Evolutionary conservation across 2,329 filamentous ascomycete species (phyloP).

Genomic region (Diaporthe citri): DNA sequence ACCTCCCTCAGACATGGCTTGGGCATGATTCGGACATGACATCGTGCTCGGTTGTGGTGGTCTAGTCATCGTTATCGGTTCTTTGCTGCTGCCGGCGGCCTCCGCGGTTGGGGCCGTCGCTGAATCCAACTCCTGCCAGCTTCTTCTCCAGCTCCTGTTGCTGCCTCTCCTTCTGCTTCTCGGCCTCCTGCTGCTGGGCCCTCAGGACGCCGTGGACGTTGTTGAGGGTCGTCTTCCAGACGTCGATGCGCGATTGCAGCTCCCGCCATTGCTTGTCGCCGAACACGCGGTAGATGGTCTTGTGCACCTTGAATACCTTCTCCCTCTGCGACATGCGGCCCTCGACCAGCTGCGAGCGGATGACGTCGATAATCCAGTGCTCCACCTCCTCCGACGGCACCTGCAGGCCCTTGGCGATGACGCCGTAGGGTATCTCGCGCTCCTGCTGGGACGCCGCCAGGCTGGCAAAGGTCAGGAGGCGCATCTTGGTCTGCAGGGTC

Average conservation of each 20-base stretch:
- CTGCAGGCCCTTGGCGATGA: constrained; percentile 87
- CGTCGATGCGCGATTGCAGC: constrained; percentile 89
- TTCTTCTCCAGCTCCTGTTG: constrained; percentile 78
- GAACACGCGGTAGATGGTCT: constrained; percentile 96
- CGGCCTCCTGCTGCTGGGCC: constrained; percentile 83
- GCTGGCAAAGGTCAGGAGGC: constrained; percentile 91
- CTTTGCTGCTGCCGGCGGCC: constrained; percentile 44
- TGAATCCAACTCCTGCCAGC: constrained; percentile 53
- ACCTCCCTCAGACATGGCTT: not conserved
- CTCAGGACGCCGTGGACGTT: constrained; percentile 84
- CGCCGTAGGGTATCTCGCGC: constrained; percentile 88
- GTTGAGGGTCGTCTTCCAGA: constrained; percentile 87
- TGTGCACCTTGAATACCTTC: constrained; percentile 93
- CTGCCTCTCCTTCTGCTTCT: constrained; percentile 82
- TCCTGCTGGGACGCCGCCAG: constrained; percentile 87
- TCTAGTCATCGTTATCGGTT: constrained; percentile 40
- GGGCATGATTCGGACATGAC: constrained; percentile 25
- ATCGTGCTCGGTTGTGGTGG: not conserved
- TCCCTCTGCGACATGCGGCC: constrained; percentile 95
- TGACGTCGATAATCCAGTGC: constrained; percentile 99
- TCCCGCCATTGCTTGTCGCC: constrained; percentile 98
- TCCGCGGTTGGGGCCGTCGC: constrained; percentile 48
- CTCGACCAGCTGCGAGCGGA: constrained; percentile 94
- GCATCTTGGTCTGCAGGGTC: constrained; percentile 92
- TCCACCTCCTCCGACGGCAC: constrained; percentile 88